Evolutionary conservation across 352 stramenopile species (phyloP).

Genomic region (Phytophthora cryptogea): DNA sequence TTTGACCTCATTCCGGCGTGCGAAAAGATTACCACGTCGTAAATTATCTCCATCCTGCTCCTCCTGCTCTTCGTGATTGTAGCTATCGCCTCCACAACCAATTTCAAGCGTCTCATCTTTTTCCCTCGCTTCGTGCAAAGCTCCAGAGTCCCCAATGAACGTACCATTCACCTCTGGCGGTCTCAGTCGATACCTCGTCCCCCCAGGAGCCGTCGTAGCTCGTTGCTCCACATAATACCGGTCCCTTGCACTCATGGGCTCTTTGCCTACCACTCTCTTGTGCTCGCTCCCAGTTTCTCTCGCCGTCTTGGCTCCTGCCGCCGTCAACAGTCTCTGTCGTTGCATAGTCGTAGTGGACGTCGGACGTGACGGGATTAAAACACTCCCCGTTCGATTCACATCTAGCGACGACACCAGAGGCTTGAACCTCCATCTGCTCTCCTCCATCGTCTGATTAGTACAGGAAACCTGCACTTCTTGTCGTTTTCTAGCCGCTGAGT

Average conservation of each 20-base stretch:
- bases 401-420: slow-evolving; percentile 38
- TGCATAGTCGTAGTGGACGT: slow-evolving; percentile 10
- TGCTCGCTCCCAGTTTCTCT: slow-evolving; percentile 14
- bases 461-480: neutral
- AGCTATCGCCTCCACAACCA: neutral
- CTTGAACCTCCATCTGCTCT: slow-evolving; percentile 16
- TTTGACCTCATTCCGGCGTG: slow-evolving; percentile 51
- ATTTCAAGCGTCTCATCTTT: neutral
- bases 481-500: slow-evolving; percentile 7
- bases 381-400: slow-evolving; percentile 31
- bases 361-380: slow-evolving; percentile 59
- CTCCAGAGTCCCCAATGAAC: slow-evolving; percentile 1
- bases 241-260: slow-evolving; percentile 65
- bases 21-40: slow-evolving; percentile 48
- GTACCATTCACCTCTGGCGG: slow-evolving; percentile 7
- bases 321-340: slow-evolving; percentile 14
- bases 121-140: neutral
- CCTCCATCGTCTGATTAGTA: slow-evolving; percentile 21
- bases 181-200: slow-evolving; percentile 12
- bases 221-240: slow-evolving; percentile 65
- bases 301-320: slow-evolving; percentile 22
- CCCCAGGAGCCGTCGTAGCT: slow-evolving; percentile 39
- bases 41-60: slow-evolving; percentile 6
- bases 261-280: slow-evolving; percentile 16
- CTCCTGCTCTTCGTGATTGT: slow-evolving; percentile 1